phyloP scores from a whole-genome alignment of 2,329 filamentous ascomycete genomes.

The Cordyceps javanica region DNA sequence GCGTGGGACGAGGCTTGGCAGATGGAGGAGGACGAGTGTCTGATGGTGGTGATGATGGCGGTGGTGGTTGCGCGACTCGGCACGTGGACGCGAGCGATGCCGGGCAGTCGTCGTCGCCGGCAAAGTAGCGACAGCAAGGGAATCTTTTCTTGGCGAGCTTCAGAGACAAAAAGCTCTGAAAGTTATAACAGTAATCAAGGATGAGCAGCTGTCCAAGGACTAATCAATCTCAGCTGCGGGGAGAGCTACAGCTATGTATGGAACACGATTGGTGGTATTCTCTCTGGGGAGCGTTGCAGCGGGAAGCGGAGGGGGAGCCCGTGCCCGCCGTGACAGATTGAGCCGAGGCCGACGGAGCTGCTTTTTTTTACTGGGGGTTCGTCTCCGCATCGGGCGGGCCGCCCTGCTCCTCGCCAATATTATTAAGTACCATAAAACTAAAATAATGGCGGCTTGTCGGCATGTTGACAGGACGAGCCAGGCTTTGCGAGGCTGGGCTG shows the following conservation, averaged over 20 bases:
- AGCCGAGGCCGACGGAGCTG: slow-evolving; percentile 8
- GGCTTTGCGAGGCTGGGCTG: no score
- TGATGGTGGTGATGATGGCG: neutral
- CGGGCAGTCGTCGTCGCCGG: neutral
- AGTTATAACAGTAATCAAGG: neutral
- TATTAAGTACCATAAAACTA: no score
- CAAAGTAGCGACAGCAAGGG: neutral
- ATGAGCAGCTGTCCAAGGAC: neutral
- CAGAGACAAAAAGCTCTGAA: no score
- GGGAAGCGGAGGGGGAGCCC: neutral
- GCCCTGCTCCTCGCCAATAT: neutral
- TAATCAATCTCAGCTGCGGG: neutral
- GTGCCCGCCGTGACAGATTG: neutral
- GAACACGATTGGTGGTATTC: neutral
- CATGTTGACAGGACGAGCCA: neutral
- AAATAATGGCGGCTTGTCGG: no score
- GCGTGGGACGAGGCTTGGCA: no score
- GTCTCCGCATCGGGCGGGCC: neutral
- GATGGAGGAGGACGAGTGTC: neutral
- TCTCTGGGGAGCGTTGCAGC: neutral
- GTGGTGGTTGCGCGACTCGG: neutral
- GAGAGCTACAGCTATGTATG: neutral
- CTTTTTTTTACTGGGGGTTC: neutral
- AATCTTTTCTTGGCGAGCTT: neutral
- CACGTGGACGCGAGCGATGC: neutral